phyloP scores from a whole-genome alignment of 257 asterid genomes.

The Gentiana dahurica region DNA sequence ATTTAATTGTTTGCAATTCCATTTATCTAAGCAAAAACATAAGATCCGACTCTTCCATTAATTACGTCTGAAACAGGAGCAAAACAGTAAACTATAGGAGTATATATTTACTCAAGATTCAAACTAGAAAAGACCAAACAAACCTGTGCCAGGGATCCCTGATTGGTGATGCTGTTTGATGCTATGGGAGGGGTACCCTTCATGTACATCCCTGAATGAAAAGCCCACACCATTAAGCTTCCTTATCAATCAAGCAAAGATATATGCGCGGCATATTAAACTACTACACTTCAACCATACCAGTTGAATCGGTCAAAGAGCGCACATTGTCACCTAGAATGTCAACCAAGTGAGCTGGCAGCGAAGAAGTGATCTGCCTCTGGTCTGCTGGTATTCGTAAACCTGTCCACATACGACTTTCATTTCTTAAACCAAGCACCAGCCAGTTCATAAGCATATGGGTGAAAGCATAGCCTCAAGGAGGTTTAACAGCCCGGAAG shows the following conservation, averaged over 20 bases:
- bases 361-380: conserved; percentile 68
- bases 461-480: neutral
- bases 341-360: conserved; percentile 82
- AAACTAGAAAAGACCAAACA: conserved; percentile 11
- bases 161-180: conserved; percentile 44
- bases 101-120: neutral
- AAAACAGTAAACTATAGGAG: neutral
- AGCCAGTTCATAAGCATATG: neutral
- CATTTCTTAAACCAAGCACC: neutral
- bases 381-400: conserved; percentile 78
- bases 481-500: neutral
- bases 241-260: conserved; percentile 5
- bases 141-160: conserved; percentile 68
- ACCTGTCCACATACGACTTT: conserved; percentile 30
- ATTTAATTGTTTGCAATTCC: too few relatives aligned
- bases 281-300: conserved; percentile 20
- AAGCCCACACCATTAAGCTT: conserved; percentile 8
- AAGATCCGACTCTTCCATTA: too few relatives aligned
- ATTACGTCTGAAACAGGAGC: neutral
- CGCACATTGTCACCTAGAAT: conserved; percentile 45
- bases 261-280: conserved; percentile 1
- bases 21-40: too few relatives aligned
- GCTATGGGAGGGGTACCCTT: conserved; percentile 84
- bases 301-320: conserved; percentile 64
- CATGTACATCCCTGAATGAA: conserved; percentile 62